Evolutionary conservation across 1,284 basidiomycete genomes (phyloP).

Genomic region (Neotropicomus parvogracilis): DNA sequence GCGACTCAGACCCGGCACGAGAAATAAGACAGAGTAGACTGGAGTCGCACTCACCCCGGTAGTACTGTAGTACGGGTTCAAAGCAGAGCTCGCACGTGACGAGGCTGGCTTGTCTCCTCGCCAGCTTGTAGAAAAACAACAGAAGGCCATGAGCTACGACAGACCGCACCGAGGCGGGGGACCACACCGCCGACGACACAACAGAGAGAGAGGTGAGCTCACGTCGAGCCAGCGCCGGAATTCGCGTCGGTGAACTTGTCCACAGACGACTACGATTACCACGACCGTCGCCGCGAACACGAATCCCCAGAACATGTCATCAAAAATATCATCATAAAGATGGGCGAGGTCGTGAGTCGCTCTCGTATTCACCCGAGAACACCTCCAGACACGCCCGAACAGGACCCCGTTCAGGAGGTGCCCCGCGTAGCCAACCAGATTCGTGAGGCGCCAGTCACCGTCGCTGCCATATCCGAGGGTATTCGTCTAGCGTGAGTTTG

Average conservation of each 20-base stretch:
- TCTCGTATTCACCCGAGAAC: background rate
- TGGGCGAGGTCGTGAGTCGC: constrained; percentile 79
- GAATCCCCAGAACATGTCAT: constrained; percentile 75
- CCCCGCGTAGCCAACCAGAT: constrained; percentile 63
- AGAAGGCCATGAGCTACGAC: constrained; percentile 45
- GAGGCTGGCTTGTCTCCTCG: too few relatives aligned
- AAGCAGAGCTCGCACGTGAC: constrained; percentile 25
- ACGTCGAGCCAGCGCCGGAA: background rate
- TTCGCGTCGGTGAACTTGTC: background rate
- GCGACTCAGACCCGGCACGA: too few relatives aligned
- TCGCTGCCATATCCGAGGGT: constrained; percentile 67
- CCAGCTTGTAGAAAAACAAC: background rate
- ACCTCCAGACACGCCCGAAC: constrained; percentile 19
- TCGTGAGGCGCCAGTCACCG: constrained; percentile 52
- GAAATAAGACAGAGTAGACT: too few relatives aligned
- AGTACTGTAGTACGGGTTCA: background rate
- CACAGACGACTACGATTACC: constrained; percentile 53
- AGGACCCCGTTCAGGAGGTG: constrained; percentile 72
- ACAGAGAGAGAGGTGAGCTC: constrained; percentile 45
- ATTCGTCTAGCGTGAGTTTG: constrained; percentile 65
- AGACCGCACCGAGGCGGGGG: constrained; percentile 40
- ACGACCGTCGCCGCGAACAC: constrained; percentile 59
- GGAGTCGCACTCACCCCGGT: constrained; percentile 23
- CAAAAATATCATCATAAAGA: constrained; percentile 65
- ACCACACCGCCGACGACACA: constrained; percentile 35